These are phyloP conservation scores for Wallacemonas sp. DNA, from an alignment of 208 protist genomes.

Conservation along the genomic window DNA sequence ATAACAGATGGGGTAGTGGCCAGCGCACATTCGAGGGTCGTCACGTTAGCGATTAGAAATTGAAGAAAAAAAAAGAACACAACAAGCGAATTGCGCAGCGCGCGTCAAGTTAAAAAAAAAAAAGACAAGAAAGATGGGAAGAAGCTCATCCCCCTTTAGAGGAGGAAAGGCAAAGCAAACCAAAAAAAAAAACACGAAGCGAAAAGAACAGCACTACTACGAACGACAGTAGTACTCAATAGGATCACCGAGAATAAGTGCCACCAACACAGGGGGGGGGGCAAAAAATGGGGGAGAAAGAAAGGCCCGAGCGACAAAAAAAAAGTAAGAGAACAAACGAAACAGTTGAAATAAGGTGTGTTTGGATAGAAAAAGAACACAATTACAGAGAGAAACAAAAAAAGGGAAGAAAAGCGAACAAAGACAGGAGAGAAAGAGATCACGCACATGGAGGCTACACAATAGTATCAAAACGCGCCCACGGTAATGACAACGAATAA, in stretches of 20 bases:
- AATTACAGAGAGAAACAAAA: constrained; percentile 14
- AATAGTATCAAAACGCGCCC: too few relatives aligned
- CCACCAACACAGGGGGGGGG: not conserved
- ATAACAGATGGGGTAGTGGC: too few relatives aligned
- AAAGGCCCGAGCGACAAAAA: constrained; percentile 5
- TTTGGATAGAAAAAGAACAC: constrained; percentile 15
- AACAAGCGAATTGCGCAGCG: too few relatives aligned
- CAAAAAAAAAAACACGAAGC: constrained; percentile 6
- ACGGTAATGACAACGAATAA: too few relatives aligned
- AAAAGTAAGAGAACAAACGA: constrained; percentile 3
- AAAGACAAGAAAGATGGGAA: not conserved
- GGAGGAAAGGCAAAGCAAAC: constrained; percentile 14
- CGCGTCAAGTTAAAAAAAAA: too few relatives aligned
- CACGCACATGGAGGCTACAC: too few relatives aligned
- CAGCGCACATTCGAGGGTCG: too few relatives aligned
- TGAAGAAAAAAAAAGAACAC: too few relatives aligned
- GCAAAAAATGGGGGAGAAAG: not conserved
- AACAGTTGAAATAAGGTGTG: not conserved
- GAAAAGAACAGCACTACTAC: constrained; percentile 14
- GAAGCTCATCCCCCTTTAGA: constrained; percentile 10
- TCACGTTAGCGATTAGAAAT: too few relatives aligned
- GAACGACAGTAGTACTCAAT: too few relatives aligned
- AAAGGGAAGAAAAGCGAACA: not conserved
- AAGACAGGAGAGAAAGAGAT: constrained; percentile 7
- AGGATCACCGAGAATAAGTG: not conserved